A percentile compares a stretch with the other conserved stretches of the same genome.
Evolutionary conservation across 148 eudicot genomes (phyloP).

Genomic region (Rhododendron vialii): DNA sequence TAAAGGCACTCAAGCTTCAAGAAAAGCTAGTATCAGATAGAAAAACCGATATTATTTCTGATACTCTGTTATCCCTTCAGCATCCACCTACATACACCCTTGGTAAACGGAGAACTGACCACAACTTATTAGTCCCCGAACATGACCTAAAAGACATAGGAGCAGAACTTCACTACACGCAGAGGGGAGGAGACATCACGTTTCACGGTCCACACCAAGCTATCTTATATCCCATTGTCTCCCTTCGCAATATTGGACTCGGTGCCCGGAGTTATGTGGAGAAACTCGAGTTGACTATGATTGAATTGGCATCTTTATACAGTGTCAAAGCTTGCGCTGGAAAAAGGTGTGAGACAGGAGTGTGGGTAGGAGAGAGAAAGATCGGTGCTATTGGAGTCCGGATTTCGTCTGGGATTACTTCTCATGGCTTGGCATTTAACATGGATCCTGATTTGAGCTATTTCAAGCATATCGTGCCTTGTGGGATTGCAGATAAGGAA

Average conservation of each 20-base stretch:
- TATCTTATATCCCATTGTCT: constrained; percentile 67
- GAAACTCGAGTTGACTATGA: constrained; percentile 80
- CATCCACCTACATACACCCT: constrained; percentile 93
- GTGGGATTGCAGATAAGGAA: constrained; percentile 80
- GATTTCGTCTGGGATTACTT: constrained; percentile 75
- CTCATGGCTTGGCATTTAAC: constrained; percentile 86
- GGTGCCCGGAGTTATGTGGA: constrained; percentile 89
- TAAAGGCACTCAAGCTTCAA: constrained; percentile 74
- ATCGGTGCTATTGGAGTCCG: constrained; percentile 92
- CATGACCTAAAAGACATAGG: constrained; percentile 61
- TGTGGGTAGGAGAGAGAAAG: constrained; percentile 84
- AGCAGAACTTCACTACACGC: constrained; percentile 83
- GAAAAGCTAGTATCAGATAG: constrained; percentile 66
- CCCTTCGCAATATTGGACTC: constrained; percentile 68
- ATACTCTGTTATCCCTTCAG: constrained; percentile 69
- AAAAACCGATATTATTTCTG: constrained; percentile 46
- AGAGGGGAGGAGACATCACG: constrained; percentile 88
- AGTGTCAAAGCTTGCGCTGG: constrained; percentile 66
- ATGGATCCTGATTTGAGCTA: constrained; percentile 72
- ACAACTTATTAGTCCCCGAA: constrained; percentile 64
- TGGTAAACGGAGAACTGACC: constrained; percentile 81
- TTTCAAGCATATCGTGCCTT: constrained; percentile 86
- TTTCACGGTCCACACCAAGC: constrained; percentile 91
- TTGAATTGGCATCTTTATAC: constrained; percentile 66
- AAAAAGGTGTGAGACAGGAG: constrained; percentile 68